phyloP scores from a whole-genome alignment of 192 early-diverging fungal species.

The Umbelopsis sp. region DNA sequence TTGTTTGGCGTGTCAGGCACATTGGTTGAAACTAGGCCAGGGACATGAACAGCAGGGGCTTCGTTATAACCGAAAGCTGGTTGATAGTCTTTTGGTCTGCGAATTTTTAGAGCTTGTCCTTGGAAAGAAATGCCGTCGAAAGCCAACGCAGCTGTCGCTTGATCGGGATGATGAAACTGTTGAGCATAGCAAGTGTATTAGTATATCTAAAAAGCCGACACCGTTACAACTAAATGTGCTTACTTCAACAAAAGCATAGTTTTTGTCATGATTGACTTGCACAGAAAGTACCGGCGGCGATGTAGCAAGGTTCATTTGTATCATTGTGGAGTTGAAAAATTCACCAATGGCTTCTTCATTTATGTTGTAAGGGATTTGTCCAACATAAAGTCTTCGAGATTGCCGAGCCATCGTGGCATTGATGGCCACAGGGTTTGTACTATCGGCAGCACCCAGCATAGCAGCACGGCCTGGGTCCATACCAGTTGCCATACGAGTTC shows the following conservation, averaged over 20 bases:
- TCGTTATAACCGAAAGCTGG: slow-evolving; percentile 52
- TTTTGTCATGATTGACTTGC: slow-evolving; percentile 93
- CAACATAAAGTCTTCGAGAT: slow-evolving; percentile 87
- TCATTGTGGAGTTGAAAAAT: slow-evolving; percentile 91
- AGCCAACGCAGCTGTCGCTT: slow-evolving; percentile 89
- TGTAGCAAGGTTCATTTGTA: slow-evolving; percentile 73
- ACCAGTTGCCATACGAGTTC: slow-evolving; percentile 27
- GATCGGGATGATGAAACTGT: slow-evolving; percentile 85
- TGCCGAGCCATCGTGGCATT: slow-evolving; percentile 70
- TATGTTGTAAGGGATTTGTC: slow-evolving; percentile 82
- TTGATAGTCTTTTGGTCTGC: slow-evolving; percentile 94
- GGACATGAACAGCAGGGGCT: slow-evolving; percentile 64
- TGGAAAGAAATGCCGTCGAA: slow-evolving; percentile 92
- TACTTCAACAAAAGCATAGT: slow-evolving; percentile 96
- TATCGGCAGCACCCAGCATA: slow-evolving; percentile 51
- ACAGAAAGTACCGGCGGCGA: slow-evolving; percentile 74
- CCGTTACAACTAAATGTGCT: background rate
- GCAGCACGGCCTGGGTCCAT: slow-evolving; percentile 58
- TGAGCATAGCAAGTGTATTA: background rate
- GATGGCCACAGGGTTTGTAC: slow-evolving; percentile 50
- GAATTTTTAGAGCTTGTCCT: slow-evolving; percentile 82
- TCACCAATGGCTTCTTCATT: slow-evolving; percentile 74
- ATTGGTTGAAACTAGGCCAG: slow-evolving; percentile 84
- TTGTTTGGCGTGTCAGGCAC: slow-evolving; percentile 93
- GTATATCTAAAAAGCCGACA: slow-evolving; percentile 5